Percentiles rank a stretch among this genome's conserved stretches.
Conservation (phyloP, 2,329 filamentous ascomycete genomes). For the Elsinoe batatas region DNA sequence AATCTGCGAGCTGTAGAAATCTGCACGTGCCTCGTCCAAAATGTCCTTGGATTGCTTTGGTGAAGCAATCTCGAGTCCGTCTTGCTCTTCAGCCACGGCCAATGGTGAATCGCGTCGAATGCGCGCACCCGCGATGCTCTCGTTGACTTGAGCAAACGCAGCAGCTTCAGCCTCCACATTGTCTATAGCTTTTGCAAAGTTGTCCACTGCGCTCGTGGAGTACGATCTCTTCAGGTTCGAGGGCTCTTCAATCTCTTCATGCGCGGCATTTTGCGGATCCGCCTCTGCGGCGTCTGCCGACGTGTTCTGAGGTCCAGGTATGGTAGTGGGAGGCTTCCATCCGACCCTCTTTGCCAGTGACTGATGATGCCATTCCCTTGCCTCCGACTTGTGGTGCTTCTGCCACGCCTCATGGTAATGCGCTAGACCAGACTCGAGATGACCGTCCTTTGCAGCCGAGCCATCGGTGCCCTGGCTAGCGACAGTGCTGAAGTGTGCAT, state of each 20-base stretch:
- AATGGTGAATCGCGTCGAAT: slow-evolving; percentile 40
- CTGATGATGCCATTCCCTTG: slow-evolving; percentile 84
- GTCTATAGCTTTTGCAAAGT: slow-evolving; percentile 46
- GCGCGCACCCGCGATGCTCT: slow-evolving; percentile 71
- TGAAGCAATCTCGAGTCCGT: not conserved
- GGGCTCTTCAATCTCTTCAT: slow-evolving; percentile 24
- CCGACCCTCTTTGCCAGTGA: slow-evolving; percentile 82
- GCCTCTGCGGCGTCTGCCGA: slow-evolving; percentile 27
- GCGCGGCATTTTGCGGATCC: slow-evolving; percentile 26
- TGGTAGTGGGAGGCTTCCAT: slow-evolving; percentile 56
- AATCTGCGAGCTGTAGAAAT: slow-evolving; percentile 44
- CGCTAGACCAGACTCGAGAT: slow-evolving; percentile 54
- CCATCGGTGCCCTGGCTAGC: slow-evolving; percentile 30
- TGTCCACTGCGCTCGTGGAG: slow-evolving; percentile 48
- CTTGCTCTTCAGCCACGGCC: slow-evolving; percentile 31
- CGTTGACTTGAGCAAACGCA: slow-evolving; percentile 72
- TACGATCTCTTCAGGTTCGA: slow-evolving; percentile 38
- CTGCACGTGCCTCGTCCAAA: not conserved
- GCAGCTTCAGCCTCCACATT: slow-evolving; percentile 40
- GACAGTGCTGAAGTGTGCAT: slow-evolving; percentile 15
- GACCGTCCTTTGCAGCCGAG: slow-evolving; percentile 25
- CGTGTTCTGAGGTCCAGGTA: slow-evolving; percentile 25
- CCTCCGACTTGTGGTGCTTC: slow-evolving; percentile 57
- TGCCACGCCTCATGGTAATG: slow-evolving; percentile 90
- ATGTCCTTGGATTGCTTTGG: not conserved